Percentiles rank a stretch among this genome's conserved stretches.
phyloP scores from a whole-genome alignment of 2,329 filamentous ascomycete genomes.

The Sordariomycetes sp. region DNA sequence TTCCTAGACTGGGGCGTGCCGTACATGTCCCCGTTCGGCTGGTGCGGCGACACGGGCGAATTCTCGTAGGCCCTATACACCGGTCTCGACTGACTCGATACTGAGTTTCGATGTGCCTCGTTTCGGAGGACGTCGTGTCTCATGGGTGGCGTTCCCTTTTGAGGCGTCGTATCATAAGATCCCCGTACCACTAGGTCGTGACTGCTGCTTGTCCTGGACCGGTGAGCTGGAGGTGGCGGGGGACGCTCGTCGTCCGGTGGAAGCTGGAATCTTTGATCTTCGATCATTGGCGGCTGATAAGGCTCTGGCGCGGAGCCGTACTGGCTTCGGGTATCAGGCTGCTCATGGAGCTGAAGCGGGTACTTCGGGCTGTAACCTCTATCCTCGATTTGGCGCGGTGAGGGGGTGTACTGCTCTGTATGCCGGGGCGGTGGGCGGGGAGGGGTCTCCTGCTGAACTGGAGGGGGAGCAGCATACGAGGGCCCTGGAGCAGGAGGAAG shows the following conservation, averaged over 20 bases:
- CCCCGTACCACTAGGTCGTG: slow-evolving; percentile 5
- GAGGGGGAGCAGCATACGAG: slow-evolving; percentile 19
- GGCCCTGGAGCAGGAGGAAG: slow-evolving; percentile 5
- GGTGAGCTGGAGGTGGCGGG: slow-evolving; percentile 46
- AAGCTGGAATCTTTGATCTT: slow-evolving; percentile 9
- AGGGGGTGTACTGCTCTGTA: slow-evolving; percentile 23
- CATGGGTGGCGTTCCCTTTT: slow-evolving; percentile 37
- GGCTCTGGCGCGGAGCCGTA: slow-evolving; percentile 15
- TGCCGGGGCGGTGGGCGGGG: slow-evolving; percentile 11
- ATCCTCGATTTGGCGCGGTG: slow-evolving; percentile 23
- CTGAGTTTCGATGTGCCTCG: slow-evolving; percentile 45
- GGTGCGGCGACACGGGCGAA: not conserved
- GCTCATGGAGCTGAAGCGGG: slow-evolving; percentile 22
- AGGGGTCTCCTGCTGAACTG: slow-evolving; percentile 9
- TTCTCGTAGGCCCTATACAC: slow-evolving; percentile 41
- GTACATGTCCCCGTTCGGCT: slow-evolving; percentile 14
- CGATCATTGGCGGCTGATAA: slow-evolving; percentile 2
- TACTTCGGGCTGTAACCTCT: slow-evolving; percentile 23
- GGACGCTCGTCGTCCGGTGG: slow-evolving; percentile 33
- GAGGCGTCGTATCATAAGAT: slow-evolving; percentile 27
- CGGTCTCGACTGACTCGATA: slow-evolving; percentile 34
- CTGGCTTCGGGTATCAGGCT: slow-evolving; percentile 22
- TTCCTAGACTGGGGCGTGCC: slow-evolving; percentile 29
- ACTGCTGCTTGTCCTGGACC: slow-evolving; percentile 17
- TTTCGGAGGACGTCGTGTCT: slow-evolving; percentile 46